A percentile compares a stretch with the other conserved stretches of the same genome.
Conservation (phyloP, 495 filamentous ascomycete genomes). For the Pyrenula aspistea region DNA sequence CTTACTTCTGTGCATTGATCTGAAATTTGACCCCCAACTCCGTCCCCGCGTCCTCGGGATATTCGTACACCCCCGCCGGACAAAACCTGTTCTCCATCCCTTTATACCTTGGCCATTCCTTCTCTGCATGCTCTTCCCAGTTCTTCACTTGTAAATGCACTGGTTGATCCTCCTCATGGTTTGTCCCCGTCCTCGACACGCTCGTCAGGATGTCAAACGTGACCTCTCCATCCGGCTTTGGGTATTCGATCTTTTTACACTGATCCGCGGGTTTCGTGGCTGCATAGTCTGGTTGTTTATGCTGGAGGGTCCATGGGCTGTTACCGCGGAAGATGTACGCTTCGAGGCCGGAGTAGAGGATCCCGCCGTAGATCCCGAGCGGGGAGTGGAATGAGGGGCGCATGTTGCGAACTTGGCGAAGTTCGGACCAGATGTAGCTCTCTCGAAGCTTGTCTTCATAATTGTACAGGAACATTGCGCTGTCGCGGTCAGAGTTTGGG, state of each 20-base stretch:
- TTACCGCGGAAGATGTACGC: constrained; percentile 77
- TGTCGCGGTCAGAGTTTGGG: constrained; percentile 31
- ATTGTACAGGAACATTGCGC: constrained; percentile 81
- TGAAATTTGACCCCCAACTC: constrained; percentile 82
- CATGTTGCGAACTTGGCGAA: constrained; percentile 95
- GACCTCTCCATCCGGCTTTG: constrained; percentile 89
- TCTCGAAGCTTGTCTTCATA: constrained; percentile 87
- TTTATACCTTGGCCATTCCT: constrained; percentile 78
- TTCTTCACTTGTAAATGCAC: constrained; percentile 90
- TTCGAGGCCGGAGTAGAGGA: constrained; percentile 88
- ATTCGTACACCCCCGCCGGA: constrained; percentile 98
- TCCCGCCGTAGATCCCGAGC: constrained; percentile 74
- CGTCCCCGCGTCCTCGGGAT: constrained; percentile 81
- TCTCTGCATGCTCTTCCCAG: constrained; percentile 77
- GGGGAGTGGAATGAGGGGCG: constrained; percentile 83
- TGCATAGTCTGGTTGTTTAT: constrained; percentile 50
- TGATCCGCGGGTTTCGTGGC: constrained; percentile 73
- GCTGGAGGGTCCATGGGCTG: constrained; percentile 86
- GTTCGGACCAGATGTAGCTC: constrained; percentile 84
- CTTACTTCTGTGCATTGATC: constrained; percentile 96
- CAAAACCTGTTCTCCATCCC: constrained; percentile 98
- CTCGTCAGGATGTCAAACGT: constrained; percentile 92
- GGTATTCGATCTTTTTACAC: constrained; percentile 84
- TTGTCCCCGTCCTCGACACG: constrained; percentile 89
- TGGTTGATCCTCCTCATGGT: constrained; percentile 98